Conservation (phyloP, 768 basidiomycete species). For the Hygrophoropsis aurantiaca region DNA sequence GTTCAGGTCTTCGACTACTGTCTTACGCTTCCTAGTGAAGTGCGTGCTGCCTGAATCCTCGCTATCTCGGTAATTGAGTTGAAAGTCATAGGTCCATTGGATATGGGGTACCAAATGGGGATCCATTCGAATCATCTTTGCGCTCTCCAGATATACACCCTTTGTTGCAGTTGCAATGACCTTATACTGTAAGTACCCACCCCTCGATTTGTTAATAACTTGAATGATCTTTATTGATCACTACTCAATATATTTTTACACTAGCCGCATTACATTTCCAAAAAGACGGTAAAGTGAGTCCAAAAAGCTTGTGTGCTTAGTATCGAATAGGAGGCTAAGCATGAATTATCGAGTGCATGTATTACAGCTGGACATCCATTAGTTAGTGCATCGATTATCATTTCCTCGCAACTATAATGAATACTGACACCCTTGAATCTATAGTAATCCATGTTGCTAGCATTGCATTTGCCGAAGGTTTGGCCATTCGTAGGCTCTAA, state of each 20-base stretch:
- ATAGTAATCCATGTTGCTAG: neutral
- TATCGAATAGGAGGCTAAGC: neutral
- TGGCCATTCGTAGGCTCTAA: neutral
- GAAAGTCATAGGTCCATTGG: neutral
- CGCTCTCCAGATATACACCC: neutral
- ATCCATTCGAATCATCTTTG: neutral
- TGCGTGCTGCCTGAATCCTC: neutral
- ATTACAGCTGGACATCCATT: no score
- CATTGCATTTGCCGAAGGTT: constrained; percentile 1
- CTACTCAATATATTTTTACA: no score
- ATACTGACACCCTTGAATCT: no score
- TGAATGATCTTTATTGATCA: no score
- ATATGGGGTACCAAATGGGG: neutral
- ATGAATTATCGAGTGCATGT: no score
- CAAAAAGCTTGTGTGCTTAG: no score
- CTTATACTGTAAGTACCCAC: neutral
- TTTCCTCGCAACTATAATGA: no score
- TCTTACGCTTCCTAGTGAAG: neutral
- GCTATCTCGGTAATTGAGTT: neutral
- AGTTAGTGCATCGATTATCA: no score
- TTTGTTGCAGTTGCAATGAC: neutral
- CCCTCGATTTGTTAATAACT: no score
- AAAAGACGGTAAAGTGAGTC: no score
- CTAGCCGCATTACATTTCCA: no score
- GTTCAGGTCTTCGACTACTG: neutral